These are phyloP conservation scores for Castanopsis chinensis DNA, from an alignment of 306 rosid species.

Conservation along the genomic window DNA sequence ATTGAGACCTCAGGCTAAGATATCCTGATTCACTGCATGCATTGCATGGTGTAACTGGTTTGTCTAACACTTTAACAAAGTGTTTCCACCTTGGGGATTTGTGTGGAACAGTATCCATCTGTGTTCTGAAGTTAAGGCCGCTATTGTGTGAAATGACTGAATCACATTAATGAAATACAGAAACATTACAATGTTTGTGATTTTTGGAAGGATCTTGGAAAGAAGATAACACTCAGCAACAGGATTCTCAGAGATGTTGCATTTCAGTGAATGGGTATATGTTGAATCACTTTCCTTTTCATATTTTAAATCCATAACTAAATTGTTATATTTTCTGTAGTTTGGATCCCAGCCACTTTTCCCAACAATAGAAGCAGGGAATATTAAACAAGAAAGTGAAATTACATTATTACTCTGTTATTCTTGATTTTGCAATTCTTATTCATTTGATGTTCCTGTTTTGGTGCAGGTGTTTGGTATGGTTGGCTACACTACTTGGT, in stretches of 20 bases:
- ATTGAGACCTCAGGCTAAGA: slow-evolving; percentile 63
- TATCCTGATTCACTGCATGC: slow-evolving; percentile 14
- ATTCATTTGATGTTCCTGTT: not conserved
- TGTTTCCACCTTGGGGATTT: not conserved
- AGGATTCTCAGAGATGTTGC: not conserved
- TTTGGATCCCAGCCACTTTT: not conserved
- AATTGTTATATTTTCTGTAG: not conserved
- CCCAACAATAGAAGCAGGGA: too few relatives aligned
- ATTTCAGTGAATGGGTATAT: not conserved
- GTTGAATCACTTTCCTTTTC: not conserved
- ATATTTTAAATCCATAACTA: not conserved
- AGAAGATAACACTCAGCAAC: not conserved
- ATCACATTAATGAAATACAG: not conserved
- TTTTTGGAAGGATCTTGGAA: not conserved
- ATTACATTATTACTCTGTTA: not conserved
- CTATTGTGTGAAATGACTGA: not conserved
- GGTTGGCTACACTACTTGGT: not conserved
- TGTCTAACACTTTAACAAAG: not conserved
- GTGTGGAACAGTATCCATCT: not conserved
- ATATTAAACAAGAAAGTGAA: too few relatives aligned
- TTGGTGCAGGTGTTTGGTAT: not conserved
- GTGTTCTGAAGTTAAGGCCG: not conserved
- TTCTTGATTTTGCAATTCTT: not conserved
- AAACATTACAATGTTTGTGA: not conserved
- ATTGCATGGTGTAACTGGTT: slow-evolving; percentile 20